Percentiles rank a stretch among this genome's conserved stretches.
Conservation (phyloP, 1,284 basidiomycete species). For the Irpex sp. region DNA sequence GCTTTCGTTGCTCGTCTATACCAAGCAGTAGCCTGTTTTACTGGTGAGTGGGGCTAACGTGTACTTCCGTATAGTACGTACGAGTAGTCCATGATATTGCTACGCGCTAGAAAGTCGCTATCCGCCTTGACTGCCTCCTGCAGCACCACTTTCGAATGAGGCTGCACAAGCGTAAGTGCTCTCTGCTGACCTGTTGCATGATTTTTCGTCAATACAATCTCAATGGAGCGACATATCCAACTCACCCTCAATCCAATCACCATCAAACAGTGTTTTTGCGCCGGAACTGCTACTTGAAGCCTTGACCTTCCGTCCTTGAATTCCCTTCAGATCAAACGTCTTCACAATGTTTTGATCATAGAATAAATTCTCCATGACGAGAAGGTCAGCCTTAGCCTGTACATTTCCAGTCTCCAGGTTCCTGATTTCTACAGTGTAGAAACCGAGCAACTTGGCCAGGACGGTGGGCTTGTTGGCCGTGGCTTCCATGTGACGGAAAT, state of each 20-base stretch:
- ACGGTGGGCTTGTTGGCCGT: constrained; percentile 63
- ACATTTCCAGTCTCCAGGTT: constrained; percentile 66
- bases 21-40: constrained; percentile 55
- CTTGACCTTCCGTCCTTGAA: constrained; percentile 68
- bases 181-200: constrained; percentile 53
- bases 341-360: constrained; percentile 61
- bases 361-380: constrained; percentile 83
- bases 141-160: constrained; percentile 67
- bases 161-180: constrained; percentile 59
- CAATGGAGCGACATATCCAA: background rate
- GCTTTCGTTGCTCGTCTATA: constrained; percentile 58
- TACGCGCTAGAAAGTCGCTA: constrained; percentile 66
- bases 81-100: constrained; percentile 85
- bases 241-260: constrained; percentile 76
- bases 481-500: constrained; percentile 72
- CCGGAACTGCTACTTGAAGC: constrained; percentile 33
- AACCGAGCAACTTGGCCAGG: constrained; percentile 74
- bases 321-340: constrained; percentile 79
- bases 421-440: constrained; percentile 72
- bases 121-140: constrained; percentile 66
- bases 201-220: background rate
- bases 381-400: constrained; percentile 65
- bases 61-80: constrained; percentile 32
- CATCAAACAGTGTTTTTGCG: constrained; percentile 67
- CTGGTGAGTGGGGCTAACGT: background rate